Evolutionary conservation across 257 asterid species (phyloP).

Genomic region (Primulina huaijiensis): DNA sequence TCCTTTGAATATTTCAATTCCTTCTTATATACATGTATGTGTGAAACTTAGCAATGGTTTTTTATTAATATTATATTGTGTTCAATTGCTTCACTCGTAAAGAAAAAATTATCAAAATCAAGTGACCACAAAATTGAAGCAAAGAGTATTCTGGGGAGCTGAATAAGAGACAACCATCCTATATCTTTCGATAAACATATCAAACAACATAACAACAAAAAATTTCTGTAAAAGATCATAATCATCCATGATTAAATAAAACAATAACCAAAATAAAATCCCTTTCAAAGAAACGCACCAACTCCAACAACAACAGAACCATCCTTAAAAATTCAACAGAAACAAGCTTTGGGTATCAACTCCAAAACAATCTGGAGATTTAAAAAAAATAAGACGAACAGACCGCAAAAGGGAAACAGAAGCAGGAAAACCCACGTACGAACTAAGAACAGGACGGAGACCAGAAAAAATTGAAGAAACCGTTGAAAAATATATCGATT

Average conservation of each 20-base stretch:
- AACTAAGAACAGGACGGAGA: neutral
- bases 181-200: neutral
- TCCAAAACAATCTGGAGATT: neutral
- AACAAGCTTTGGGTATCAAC: slow-evolving; percentile 11
- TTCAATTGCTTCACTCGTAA: neutral
- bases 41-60: neutral
- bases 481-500: neutral
- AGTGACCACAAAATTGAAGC: neutral
- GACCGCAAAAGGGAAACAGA: neutral
- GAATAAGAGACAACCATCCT: neutral
- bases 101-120: neutral
- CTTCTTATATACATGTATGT: neutral
- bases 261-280: neutral
- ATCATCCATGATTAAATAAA: neutral
- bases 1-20: neutral
- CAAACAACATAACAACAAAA: neutral
- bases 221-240: neutral
- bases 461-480: neutral
- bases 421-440: neutral
- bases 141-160: neutral
- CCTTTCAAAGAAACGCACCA: neutral
- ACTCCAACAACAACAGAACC: slow-evolving; percentile 11
- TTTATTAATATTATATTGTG: neutral
- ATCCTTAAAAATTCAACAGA: slow-evolving; percentile 13
- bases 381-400: neutral